These are phyloP conservation scores for Xylariaceae sp. DNA, from an alignment of 2,329 filamentous ascomycete species.

Conservation along the genomic window DNA sequence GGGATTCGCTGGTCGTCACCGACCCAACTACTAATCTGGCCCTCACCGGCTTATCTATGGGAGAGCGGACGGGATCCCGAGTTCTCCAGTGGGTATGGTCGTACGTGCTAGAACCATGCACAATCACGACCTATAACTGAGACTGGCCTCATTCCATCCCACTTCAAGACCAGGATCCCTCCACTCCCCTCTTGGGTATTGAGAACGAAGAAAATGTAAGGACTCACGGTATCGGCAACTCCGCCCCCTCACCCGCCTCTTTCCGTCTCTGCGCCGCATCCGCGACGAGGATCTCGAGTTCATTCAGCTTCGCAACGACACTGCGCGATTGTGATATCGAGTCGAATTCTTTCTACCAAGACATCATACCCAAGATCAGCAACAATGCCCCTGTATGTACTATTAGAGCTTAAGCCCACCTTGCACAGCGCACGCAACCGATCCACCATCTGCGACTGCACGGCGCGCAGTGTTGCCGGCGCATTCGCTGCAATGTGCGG, in stretches of 20 bases:
- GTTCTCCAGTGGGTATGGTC: slow-evolving; percentile 31
- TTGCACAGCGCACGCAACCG: slow-evolving; percentile 50
- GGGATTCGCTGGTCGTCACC: slow-evolving; percentile 34
- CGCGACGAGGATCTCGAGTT: slow-evolving; percentile 50
- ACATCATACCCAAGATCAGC: not conserved
- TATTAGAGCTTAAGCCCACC: slow-evolving; percentile 28
- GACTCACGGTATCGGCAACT: slow-evolving; percentile 42
- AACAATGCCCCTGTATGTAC: no score
- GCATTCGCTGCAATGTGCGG: slow-evolving; percentile 52
- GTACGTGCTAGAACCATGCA: slow-evolving; percentile 20
- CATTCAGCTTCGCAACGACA: slow-evolving; percentile 54
- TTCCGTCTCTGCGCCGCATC: slow-evolving; percentile 42
- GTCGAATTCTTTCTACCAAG: slow-evolving; percentile 49
- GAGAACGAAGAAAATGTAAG: not conserved
- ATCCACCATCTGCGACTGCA: slow-evolving; percentile 55
- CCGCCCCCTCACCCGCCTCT: slow-evolving; percentile 26
- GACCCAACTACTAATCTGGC: slow-evolving; percentile 33
- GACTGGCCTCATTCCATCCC: not conserved
- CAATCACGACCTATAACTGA: slow-evolving; percentile 21
- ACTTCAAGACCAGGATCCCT: not conserved
- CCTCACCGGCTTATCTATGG: slow-evolving; percentile 31
- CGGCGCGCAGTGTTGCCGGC: slow-evolving; percentile 46
- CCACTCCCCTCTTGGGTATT: not conserved
- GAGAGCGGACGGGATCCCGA: slow-evolving; percentile 33
- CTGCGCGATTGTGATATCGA: slow-evolving; percentile 46